Percentiles rank a stretch among this genome's conserved stretches.
Conservation (phyloP, 768 basidiomycete genomes). For the Coprinellus aureogranulatus region DNA sequence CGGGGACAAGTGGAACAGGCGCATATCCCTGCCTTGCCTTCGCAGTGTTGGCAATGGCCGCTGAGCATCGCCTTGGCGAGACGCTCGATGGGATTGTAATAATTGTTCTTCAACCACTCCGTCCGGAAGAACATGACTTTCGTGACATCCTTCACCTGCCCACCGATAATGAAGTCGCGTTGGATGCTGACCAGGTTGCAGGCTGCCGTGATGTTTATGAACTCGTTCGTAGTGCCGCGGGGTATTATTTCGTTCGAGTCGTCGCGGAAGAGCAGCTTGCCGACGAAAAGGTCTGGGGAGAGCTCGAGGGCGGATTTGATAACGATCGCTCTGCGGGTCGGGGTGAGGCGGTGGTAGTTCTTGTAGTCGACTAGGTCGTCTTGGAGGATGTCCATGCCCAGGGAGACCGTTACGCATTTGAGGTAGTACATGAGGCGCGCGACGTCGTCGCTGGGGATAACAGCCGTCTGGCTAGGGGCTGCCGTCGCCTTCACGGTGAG, state of each 20-base stretch:
- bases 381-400: conserved; percentile 15
- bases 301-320: conserved; percentile 16
- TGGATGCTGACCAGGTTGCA: conserved; percentile 14
- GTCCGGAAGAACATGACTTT: conserved; percentile 20
- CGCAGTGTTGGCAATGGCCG: conserved; percentile 16
- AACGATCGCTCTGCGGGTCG: conserved; percentile 12
- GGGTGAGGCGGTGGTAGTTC: conserved; percentile 11
- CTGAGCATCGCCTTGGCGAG: conserved; percentile 13
- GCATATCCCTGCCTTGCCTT: conserved; percentile 13
- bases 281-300: conserved; percentile 15
- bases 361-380: conserved; percentile 16
- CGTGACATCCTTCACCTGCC: conserved; percentile 16
- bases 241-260: conserved; percentile 12
- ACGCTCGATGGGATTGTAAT: conserved; percentile 12
- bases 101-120: conserved; percentile 14
- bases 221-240: conserved; percentile 6
- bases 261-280: conserved; percentile 18
- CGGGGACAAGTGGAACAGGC: conserved; percentile 10
- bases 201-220: conserved; percentile 15
- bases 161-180: conserved; percentile 15
- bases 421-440: conserved; percentile 22
- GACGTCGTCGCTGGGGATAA: conserved; percentile 16
- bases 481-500: conserved; percentile 7
- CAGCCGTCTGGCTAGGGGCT: conserved; percentile 9
- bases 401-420: conserved; percentile 16